Percentiles rank a stretch among this genome's conserved stretches.
phyloP scores from a whole-genome alignment of 2,329 filamentous ascomycete genomes.

The Westerdykella ornata region DNA sequence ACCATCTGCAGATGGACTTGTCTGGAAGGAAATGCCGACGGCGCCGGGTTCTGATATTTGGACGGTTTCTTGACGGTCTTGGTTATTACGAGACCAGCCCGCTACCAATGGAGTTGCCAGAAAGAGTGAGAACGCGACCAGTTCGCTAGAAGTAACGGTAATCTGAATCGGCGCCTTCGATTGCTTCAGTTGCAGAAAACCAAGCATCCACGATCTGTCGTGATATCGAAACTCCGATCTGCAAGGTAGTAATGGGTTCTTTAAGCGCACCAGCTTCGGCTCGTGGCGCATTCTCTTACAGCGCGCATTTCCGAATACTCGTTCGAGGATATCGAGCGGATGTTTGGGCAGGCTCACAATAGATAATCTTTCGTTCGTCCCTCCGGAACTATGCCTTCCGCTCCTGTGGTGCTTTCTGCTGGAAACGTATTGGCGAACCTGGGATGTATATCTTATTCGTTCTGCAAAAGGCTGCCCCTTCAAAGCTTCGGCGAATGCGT shows the following conservation, averaged over 20 bases:
- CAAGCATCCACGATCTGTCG: conserved; percentile 18
- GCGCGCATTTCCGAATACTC: conserved; percentile 6
- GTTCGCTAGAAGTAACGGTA: conserved; percentile 18
- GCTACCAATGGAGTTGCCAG: conserved; percentile 16
- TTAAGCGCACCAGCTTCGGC: background rate
- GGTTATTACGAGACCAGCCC: background rate
- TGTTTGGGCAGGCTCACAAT: background rate
- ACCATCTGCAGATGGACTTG: too few relatives aligned
- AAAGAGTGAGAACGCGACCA: conserved; percentile 25
- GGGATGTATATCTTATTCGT: conserved; percentile 18
- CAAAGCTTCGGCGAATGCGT: conserved; percentile 23
- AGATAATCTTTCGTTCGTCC: too few relatives aligned
- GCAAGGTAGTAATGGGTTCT: background rate
- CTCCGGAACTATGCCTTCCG: too few relatives aligned
- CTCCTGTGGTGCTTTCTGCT: conserved; percentile 11
- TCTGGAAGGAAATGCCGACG: background rate
- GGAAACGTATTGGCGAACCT: conserved; percentile 20
- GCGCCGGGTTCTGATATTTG: background rate
- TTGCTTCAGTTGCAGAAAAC: conserved; percentile 17
- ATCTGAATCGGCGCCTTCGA: conserved; percentile 12
- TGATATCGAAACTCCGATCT: too few relatives aligned
- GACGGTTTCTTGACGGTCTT: conserved; percentile 1
- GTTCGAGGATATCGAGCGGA: conserved; percentile 9
- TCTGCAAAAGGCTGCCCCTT: conserved; percentile 16
- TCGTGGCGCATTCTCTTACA: conserved; percentile 3